These are phyloP conservation scores for Aspergillus chevalieri DNA, from an alignment of 2,329 filamentous ascomycete species.

Conservation along the genomic window DNA sequence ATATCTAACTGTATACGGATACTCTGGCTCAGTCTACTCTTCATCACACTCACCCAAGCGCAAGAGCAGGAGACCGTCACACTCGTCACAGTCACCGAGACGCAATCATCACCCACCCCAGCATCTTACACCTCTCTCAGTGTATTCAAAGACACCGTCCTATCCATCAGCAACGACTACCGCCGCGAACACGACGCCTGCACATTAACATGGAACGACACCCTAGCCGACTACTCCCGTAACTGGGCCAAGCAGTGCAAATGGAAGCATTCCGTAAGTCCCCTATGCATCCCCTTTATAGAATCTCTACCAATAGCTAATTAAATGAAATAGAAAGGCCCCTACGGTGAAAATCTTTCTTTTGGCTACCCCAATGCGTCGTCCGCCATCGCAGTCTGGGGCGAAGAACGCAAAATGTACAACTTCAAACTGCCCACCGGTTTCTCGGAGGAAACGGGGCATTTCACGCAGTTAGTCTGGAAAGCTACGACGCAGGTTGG, in stretches of 20 bases:
- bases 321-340: constrained; percentile 42
- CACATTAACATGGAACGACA: constrained; percentile 58
- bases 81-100: constrained; percentile 18
- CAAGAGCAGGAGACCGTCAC: constrained; percentile 9
- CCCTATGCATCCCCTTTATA: neutral
- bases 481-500: constrained; percentile 55
- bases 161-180: constrained; percentile 63
- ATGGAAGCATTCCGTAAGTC: constrained; percentile 36
- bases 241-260: constrained; percentile 44
- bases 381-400: constrained; percentile 61
- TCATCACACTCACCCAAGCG: neutral
- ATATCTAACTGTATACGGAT: neutral
- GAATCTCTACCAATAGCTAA: neutral
- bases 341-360: constrained; percentile 70
- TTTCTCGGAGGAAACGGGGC: constrained; percentile 57
- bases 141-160: constrained; percentile 47
- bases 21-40: neutral
- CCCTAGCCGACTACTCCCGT: constrained; percentile 51
- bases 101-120: constrained; percentile 21
- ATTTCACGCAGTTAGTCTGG: constrained; percentile 72
- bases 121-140: constrained; percentile 39
- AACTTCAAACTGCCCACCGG: constrained; percentile 50
- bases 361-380: constrained; percentile 58
- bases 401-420: constrained; percentile 53
- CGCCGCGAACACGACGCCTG: constrained; percentile 57